These are phyloP conservation scores for Albugo laibachii DNA, from an alignment of 352 stramenopile genomes.

Conservation along the genomic window DNA sequence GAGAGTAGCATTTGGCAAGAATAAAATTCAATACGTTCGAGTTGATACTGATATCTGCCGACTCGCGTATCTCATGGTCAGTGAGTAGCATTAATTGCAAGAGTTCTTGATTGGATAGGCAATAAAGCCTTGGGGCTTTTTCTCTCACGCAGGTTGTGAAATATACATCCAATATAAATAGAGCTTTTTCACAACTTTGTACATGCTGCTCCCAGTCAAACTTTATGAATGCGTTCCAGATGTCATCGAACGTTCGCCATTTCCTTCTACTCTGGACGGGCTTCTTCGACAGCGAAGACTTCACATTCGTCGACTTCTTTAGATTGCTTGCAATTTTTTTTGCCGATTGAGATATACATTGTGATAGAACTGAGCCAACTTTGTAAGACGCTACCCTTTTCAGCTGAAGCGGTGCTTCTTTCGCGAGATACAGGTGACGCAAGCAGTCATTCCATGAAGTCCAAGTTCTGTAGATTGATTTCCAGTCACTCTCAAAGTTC, in stretches of 20 bases:
- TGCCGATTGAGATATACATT: neutral
- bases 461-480: no score
- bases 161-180: neutral
- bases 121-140: neutral
- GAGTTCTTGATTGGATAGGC: neutral
- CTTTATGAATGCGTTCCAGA: neutral
- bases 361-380: no score
- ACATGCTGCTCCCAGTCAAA: conserved; percentile 1
- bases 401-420: no score
- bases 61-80: neutral
- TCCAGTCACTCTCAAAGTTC: no score
- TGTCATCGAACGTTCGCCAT: neutral
- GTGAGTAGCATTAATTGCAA: neutral
- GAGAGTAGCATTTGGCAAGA: no score
- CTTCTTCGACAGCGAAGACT: neutral
- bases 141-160: neutral
- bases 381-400: no score
- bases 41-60: no score
- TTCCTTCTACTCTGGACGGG: neutral
- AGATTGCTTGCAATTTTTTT: neutral
- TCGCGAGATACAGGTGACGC: no score
- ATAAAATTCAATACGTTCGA: no score
- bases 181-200: neutral
- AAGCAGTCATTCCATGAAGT: no score
- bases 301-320: neutral